These are phyloP conservation scores for Barbarea vulgaris DNA, from an alignment of 345 rosid species.

Conservation along the genomic window DNA sequence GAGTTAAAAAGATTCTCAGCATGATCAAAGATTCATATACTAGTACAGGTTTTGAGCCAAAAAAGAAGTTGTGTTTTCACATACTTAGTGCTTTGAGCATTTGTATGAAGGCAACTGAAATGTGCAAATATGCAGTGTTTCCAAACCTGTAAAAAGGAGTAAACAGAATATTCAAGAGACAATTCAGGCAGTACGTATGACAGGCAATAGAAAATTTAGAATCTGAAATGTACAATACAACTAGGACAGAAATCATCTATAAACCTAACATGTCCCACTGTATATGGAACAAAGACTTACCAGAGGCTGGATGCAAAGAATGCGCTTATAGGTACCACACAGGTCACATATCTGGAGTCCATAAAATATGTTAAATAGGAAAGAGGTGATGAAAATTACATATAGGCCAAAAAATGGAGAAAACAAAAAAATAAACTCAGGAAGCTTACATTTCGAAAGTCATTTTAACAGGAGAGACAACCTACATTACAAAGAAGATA, in stretches of 20 bases:
- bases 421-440: not conserved
- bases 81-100: slow-evolving; percentile 98
- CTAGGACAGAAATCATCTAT: not conserved
- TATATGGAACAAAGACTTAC: slow-evolving; percentile 53
- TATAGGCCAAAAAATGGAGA: not conserved
- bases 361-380: slow-evolving; percentile 27
- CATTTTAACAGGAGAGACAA: slow-evolving; percentile 95
- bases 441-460: slow-evolving; percentile 80
- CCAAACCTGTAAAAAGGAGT: slow-evolving; percentile 69
- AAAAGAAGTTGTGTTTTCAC: slow-evolving; percentile 40
- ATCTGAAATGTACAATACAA: not conserved
- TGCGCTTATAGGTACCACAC: slow-evolving; percentile 91
- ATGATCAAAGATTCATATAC: slow-evolving; percentile 9
- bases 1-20: slow-evolving; percentile 12
- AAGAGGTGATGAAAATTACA: not conserved
- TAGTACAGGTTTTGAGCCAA: slow-evolving; percentile 5
- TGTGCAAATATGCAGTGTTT: slow-evolving; percentile 85
- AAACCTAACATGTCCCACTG: not conserved
- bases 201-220: slow-evolving; percentile 6
- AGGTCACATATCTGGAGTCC: slow-evolving; percentile 74
- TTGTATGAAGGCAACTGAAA: slow-evolving; percentile 96
- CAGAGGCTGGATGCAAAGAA: slow-evolving; percentile 98
- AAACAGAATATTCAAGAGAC: slow-evolving; percentile 18
- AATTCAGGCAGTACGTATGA: not conserved
- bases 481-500: slow-evolving; percentile 52